Evolutionary conservation across 164 flowering plant species (phyloP).

Genomic region (Chloranthus sessilifolius): DNA sequence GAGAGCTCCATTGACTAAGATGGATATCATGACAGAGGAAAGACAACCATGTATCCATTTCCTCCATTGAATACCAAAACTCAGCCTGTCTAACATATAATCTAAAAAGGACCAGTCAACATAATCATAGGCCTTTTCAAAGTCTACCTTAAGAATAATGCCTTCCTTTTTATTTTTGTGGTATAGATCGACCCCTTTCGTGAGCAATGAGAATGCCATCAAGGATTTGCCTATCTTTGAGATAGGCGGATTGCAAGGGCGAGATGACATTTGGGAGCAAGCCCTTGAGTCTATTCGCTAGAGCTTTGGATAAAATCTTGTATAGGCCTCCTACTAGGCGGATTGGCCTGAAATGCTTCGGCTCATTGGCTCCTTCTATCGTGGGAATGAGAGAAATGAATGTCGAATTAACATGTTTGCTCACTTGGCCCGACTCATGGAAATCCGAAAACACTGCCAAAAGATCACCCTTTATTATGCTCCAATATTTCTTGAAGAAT

Average conservation of each 20-base stretch:
- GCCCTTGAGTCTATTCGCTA: background rate
- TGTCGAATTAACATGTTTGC: no score
- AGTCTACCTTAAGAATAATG: background rate
- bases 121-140: background rate
- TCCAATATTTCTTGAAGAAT: no score
- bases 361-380: background rate
- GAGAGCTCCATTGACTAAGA: background rate
- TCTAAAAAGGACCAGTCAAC: background rate
- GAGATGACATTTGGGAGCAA: background rate
- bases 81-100: background rate
- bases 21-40: background rate
- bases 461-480: no score
- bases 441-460: no score
- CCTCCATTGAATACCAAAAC: background rate
- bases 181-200: background rate
- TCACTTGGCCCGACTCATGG: no score
- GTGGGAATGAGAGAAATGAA: background rate
- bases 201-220: background rate
- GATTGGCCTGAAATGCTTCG: background rate
- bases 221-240: background rate
- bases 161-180: no score
- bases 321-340: background rate
- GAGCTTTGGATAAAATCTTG: background rate
- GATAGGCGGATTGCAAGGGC: background rate
- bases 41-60: background rate